Evolutionary conservation across 495 filamentous ascomycete genomes (phyloP).

Genomic region (Xylaria venustula): DNA sequence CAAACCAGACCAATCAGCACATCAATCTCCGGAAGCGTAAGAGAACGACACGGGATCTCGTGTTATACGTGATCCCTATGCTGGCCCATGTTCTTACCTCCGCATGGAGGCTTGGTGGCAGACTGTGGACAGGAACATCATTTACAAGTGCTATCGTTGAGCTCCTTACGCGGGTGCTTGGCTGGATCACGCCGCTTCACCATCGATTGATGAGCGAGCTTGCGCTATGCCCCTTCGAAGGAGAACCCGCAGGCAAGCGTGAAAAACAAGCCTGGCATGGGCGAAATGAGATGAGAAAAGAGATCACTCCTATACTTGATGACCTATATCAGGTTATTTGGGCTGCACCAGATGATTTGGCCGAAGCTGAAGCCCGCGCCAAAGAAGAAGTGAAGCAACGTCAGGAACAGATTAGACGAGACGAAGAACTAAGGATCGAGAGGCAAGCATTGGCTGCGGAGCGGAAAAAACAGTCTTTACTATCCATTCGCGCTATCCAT

Average conservation of each 20-base stretch:
- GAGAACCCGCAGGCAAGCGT: neutral
- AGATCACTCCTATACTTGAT: constrained; percentile 15
- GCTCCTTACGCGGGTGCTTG: constrained; percentile 18
- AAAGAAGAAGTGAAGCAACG: constrained; percentile 14
- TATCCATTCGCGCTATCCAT: constrained; percentile 15
- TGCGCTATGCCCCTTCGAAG: neutral
- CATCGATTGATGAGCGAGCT: constrained; percentile 15
- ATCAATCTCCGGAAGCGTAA: constrained; percentile 8
- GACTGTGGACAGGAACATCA: constrained; percentile 4
- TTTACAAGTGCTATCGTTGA: constrained; percentile 23
- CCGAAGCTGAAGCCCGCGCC: constrained; percentile 12
- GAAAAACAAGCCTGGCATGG: neutral
- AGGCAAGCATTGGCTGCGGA: constrained; percentile 12
- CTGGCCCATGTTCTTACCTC: constrained; percentile 21
- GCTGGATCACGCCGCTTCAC: constrained; percentile 21
- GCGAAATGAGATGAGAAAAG: constrained; percentile 12
- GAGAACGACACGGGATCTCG: constrained; percentile 12
- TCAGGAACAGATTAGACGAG: neutral
- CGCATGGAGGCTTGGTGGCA: constrained; percentile 22
- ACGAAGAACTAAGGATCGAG: constrained; percentile 13
- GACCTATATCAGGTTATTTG: constrained; percentile 7
- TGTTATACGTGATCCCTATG: constrained; percentile 24
- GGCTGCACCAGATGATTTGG: constrained; percentile 8
- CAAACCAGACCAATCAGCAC: constrained; percentile 6
- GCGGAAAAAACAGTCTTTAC: constrained; percentile 19